Conservation (phyloP, 2,329 filamentous ascomycete species). For the Trichoderma arundinaceum region DNA sequence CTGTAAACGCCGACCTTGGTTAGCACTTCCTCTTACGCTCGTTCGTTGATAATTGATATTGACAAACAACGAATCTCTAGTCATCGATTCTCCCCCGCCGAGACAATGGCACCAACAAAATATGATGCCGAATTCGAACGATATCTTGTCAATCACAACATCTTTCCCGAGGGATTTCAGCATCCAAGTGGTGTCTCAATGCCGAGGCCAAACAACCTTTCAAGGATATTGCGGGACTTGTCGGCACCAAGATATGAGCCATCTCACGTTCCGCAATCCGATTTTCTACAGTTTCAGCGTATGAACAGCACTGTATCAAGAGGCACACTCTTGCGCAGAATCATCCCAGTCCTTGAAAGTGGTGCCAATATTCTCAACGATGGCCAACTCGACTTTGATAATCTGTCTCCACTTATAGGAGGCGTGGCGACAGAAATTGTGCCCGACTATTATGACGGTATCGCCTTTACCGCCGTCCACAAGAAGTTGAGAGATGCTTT, state of each 20-base stretch:
- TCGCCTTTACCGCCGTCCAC: no score
- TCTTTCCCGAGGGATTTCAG: background rate
- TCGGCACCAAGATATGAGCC: background rate
- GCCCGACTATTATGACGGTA: background rate
- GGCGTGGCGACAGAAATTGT: background rate
- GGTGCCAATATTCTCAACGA: background rate
- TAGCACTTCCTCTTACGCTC: no score
- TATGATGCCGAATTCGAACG: no score
- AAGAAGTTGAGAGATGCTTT: no score
- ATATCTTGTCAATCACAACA: slow-evolving; percentile 8
- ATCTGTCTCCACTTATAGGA: background rate
- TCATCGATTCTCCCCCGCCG: no score
- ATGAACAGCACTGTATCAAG: background rate
- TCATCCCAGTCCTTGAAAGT: background rate
- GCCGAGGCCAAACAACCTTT: background rate
- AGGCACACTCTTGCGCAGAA: background rate
- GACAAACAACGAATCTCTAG: no score
- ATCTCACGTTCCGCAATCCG: background rate
- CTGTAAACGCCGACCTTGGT: no score
- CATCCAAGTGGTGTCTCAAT: background rate
- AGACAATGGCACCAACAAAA: no score
- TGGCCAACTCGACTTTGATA: background rate
- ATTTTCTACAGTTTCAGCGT: background rate
- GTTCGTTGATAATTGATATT: no score
- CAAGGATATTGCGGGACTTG: background rate